Percentiles rank a stretch among this genome's conserved stretches.
These are phyloP conservation scores for Neonothopanus nambi DNA, from an alignment of 1,284 basidiomycete species.

Conservation along the genomic window DNA sequence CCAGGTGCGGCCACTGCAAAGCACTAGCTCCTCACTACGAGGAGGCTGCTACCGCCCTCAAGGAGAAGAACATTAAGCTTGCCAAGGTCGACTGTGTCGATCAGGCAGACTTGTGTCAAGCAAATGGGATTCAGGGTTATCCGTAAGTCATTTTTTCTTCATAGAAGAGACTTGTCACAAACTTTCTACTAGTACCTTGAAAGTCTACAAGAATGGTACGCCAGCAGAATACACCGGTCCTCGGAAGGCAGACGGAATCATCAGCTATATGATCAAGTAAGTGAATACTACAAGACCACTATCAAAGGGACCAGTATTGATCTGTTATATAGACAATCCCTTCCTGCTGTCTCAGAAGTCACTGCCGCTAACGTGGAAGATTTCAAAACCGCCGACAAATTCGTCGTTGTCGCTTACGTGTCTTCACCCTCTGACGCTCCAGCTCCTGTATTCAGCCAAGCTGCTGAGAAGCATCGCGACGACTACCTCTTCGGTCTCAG, in stretches of 20 bases:
- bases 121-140: conserved; percentile 87
- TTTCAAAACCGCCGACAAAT: conserved; percentile 88
- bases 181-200: conserved; percentile 62
- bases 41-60: conserved; percentile 91
- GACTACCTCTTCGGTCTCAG: conserved; percentile 90
- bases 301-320: neutral
- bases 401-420: conserved; percentile 90
- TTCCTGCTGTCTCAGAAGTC: conserved; percentile 91
- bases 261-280: conserved; percentile 97
- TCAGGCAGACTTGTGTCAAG: conserved; percentile 82
- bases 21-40: conserved; percentile 93
- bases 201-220: conserved; percentile 90
- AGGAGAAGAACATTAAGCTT: conserved; percentile 86
- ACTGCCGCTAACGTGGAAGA: conserved; percentile 77
- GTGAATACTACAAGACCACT: conserved; percentile 30
- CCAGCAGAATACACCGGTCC: conserved; percentile 83
- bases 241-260: conserved; percentile 94
- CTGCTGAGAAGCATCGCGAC: conserved; percentile 89
- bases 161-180: neutral
- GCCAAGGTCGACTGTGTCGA: conserved; percentile 97
- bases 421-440: conserved; percentile 66
- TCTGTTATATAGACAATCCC: conserved; percentile 69
- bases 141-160: conserved; percentile 60
- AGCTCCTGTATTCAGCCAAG: conserved; percentile 71
- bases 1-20: conserved; percentile 90